Evolutionary conservation across 2,329 filamentous ascomycete genomes (phyloP), one percentile per base, ranked within the genome.

Genomic region (Fusarium sp.): DNA sequence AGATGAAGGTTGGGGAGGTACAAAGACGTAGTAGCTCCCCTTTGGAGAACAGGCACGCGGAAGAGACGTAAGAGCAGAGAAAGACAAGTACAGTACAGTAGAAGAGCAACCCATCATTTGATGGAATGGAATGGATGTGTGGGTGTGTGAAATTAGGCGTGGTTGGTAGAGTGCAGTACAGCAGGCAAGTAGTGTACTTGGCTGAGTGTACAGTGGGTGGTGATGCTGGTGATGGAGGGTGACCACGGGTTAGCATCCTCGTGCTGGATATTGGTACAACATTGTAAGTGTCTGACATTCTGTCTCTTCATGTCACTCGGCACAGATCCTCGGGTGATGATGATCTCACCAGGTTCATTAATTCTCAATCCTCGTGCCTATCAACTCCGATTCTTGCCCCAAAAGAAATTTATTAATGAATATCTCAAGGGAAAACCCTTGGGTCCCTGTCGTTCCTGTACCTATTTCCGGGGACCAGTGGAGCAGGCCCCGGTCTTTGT

Each of bases 71-170:
- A 49, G 58, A 58, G 45, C 51, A 68, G 49, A 55, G 48, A 40
- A 40, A 43, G 38, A 31, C 28, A 31, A 31, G n/a, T 46, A 59
- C 36, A 42, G 43, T 45, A 46, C 26, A 22, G 28, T 31, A 13
- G 28, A 63, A 49, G 39, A 49, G 33, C 20, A 66, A 66, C 26
- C 58, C 52, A 56, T 71, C 62, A 68, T 58, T 64, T 70, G 64
- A 57, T 34, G 24, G 26, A 55, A 57, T 34, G 24, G 26, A 55
- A 51, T 59, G 58, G 39, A 46, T 44, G 53, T 45, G 52, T 66
- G 68, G 63, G 68, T 71, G 68, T 71, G 61, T 61, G 54, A 53
- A 61, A 26, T 60, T 40, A 48, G 45, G 51, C 44, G 48, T 63
- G 58, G 46, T 57, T 62, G 33, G 67, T 54, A 42, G 55, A 48